Base-by-base conservation (phyloP, 208 protist genomes). In the Crithidia bombi region DNA sequence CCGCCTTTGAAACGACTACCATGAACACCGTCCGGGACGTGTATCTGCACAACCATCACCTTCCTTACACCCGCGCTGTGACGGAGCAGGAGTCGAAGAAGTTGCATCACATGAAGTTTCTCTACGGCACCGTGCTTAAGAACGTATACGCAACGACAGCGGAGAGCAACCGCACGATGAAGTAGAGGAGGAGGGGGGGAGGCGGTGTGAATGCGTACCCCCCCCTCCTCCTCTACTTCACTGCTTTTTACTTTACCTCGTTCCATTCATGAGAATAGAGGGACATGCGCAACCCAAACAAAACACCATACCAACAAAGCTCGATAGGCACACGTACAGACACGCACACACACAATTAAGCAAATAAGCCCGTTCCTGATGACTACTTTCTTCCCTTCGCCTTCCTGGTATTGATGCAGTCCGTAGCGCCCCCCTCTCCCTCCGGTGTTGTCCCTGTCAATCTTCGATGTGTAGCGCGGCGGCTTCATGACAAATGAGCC, bases 101-200 rank as follows among this genome's bases (percentile, higher is more conserved):
- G 50, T 73, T 70, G 14, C 70, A 76, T 25, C 78, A 83, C 43
- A 54, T 87, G 65, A 80, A 85, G 64, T 58, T 76, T 30, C 86
- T 87, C 44, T 91, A 87, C 44, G 81, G 83, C 30, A 83, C 78
- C 7, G 63, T 83, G 14, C 72, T 91, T 17, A 91, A 89, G 59
- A 86, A 78, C 32, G 67, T 91, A 0, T 91, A 89, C 59, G 64
- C 64, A 0, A 43, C 71, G 7, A 70, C 57, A 23, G 65, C 61
- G 23, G 73, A 79, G 52, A 55, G 51, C n/a, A 25, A 52, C 26
- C 55, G 65, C 38, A 58, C 46, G 26, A 47, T 46, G 33, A 57
- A 65, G 54, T 43, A 35, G 30, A n/a, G 19, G 32, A 17, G 39
- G 32, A 35, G 25, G 12, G 11, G 21, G 25, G n/a, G 11, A n/a